Percentiles rank a stretch among this genome's conserved stretches.
Conservation (phyloP, 2,329 filamentous ascomycete genomes). For the Annulohypoxylon truncatum region DNA sequence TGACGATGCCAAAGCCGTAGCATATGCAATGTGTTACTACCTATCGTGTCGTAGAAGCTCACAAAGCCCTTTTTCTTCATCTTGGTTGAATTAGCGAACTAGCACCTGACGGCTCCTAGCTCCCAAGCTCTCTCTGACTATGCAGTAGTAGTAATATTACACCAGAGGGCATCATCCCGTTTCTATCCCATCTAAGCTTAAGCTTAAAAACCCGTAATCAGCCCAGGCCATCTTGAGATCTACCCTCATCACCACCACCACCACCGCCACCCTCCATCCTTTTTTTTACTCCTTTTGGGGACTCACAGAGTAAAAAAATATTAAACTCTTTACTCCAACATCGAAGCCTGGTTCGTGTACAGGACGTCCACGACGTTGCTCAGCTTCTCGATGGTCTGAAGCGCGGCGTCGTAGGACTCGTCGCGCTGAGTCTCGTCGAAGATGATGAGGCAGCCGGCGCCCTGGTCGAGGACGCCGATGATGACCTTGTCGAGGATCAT, state of each 20-base stretch:
- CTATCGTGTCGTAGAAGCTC: constrained; percentile 9
- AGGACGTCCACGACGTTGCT: constrained; percentile 97
- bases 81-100: neutral
- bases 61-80: constrained; percentile 17
- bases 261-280: too few species aligned
- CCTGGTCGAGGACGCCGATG: constrained; percentile 95
- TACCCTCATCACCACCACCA: too few species aligned
- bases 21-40: neutral
- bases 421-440: constrained; percentile 96
- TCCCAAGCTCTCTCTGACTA: constrained; percentile 9
- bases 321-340: constrained; percentile 76
- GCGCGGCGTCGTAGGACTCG: constrained; percentile 91
- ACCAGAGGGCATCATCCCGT: constrained; percentile 7
- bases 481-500: constrained; percentile 99
- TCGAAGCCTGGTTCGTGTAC: constrained; percentile 96
- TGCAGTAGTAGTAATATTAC: constrained; percentile 36
- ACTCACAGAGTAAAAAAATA: neutral
- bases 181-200: neutral
- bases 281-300: neutral
- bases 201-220: neutral
- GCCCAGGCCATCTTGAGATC: neutral
- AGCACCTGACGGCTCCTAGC: constrained; percentile 1
- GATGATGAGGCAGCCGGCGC: constrained; percentile 96
- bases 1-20: neutral
- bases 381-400: constrained; percentile 96